Percentiles rank a stretch among this genome's conserved stretches.
Evolutionary conservation across 257 asterid genomes (phyloP).

Genomic region (Thymus mandschuricus): DNA sequence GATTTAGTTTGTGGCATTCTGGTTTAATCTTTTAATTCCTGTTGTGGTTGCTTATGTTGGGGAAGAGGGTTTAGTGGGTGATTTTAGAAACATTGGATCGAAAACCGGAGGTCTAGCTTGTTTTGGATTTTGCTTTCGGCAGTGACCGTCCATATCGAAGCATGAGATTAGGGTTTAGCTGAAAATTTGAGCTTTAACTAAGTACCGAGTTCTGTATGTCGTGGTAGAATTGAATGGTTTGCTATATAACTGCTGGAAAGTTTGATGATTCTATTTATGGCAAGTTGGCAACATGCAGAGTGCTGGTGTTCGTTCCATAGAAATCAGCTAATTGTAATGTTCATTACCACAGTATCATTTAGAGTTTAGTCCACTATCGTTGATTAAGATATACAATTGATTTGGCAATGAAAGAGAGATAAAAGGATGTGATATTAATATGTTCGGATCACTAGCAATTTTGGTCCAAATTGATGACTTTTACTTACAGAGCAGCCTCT

Average conservation of each 20-base stretch:
- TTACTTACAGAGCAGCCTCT: conserved; percentile 13
- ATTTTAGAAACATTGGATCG: neutral
- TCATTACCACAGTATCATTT: neutral
- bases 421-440: neutral
- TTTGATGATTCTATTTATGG: conserved; percentile 17
- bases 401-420: conserved; percentile 23
- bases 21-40: conserved; percentile 25
- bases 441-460: conserved; percentile 13
- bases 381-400: conserved; percentile 8
- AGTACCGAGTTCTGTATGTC: conserved; percentile 3
- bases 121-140: neutral
- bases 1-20: conserved; percentile 27
- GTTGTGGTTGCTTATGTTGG: conserved; percentile 12
- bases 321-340: neutral
- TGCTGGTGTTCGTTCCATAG: neutral
- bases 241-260: conserved; percentile 5
- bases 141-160: conserved; percentile 11
- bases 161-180: conserved; percentile 36
- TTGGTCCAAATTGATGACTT: conserved; percentile 18
- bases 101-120: neutral
- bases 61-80: conserved; percentile 21
- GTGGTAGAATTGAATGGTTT: conserved; percentile 1
- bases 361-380: conserved; percentile 4
- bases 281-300: neutral
- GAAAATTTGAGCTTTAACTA: conserved; percentile 20